Percentiles rank a stretch among this genome's conserved stretches.
Conservation (phyloP, 1,284 basidiomycete species). For the Peniophora sp. region DNA sequence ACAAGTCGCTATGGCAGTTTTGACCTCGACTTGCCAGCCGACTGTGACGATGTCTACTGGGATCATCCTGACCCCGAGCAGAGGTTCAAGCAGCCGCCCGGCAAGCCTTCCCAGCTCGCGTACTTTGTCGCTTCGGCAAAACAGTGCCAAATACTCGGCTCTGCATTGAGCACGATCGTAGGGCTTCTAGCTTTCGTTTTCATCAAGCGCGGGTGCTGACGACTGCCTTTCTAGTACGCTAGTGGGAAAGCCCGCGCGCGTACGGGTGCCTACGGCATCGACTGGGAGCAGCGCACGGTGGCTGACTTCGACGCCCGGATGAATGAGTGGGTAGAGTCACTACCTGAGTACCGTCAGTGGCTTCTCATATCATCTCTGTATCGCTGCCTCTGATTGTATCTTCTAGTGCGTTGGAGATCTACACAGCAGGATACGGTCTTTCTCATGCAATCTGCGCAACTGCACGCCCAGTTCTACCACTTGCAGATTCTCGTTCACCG, state of each 20-base stretch:
- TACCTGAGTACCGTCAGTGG: background rate
- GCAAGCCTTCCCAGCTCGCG: constrained; percentile 32
- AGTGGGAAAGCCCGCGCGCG: background rate
- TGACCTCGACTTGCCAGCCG: constrained; percentile 49
- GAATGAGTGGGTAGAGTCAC: background rate
- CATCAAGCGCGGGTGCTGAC: background rate
- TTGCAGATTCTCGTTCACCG: background rate
- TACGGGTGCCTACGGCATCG: background rate
- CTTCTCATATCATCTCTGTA: background rate
- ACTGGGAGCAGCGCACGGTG: background rate
- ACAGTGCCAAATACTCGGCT: constrained; percentile 46
- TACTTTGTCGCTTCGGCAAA: constrained; percentile 45
- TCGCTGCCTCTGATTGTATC: background rate
- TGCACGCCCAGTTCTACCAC: background rate
- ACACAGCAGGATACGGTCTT: background rate
- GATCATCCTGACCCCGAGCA: constrained; percentile 29
- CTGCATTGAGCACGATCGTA: constrained; percentile 45
- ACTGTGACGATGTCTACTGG: constrained; percentile 62
- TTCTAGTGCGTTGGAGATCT: background rate
- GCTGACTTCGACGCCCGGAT: background rate
- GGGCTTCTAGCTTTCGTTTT: constrained; percentile 9
- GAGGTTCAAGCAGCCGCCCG: constrained; percentile 36
- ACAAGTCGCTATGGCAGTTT: constrained; percentile 24
- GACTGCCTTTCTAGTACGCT: background rate
- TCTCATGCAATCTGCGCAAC: background rate